Conservation (phyloP, 2,329 filamentous ascomycete genomes). For the Clarireedia sp. region DNA sequence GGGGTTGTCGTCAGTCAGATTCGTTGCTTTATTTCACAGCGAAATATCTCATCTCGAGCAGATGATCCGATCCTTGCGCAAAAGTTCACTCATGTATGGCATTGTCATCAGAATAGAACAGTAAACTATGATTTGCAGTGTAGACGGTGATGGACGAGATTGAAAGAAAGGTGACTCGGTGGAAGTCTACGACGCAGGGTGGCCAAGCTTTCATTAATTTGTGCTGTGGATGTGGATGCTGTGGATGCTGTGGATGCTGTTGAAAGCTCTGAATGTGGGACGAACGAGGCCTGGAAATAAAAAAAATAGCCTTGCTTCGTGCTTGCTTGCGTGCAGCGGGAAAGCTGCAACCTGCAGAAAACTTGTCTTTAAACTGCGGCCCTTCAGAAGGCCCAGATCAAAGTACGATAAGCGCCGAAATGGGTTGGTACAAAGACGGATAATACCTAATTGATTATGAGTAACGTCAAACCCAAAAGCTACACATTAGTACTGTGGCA, state of each 20-base stretch:
- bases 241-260: too few relatives aligned
- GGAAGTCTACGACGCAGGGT: not conserved
- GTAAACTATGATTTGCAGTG: not conserved
- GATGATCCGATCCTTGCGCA: constrained; percentile 6
- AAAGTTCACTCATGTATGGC: constrained; percentile 3
- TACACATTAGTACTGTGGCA: too few relatives aligned
- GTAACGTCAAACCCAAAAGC: too few relatives aligned
- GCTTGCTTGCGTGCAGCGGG: not conserved
- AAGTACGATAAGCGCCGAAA: constrained; percentile 8
- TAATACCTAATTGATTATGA: not conserved
- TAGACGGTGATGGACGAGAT: not conserved
- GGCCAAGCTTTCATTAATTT: constrained; percentile 8
- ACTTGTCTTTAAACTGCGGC: constrained; percentile 1
- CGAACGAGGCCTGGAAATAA: not conserved
- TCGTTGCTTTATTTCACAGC: constrained; percentile 5
- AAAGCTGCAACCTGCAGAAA: constrained; percentile 1
- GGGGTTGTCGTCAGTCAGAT: constrained; percentile 6
- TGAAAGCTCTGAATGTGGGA: not conserved
- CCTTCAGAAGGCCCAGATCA: constrained; percentile 2
- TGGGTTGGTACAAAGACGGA: not conserved
- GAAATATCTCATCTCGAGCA: constrained; percentile 9
- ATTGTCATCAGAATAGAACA: not conserved
- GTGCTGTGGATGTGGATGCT: not conserved
- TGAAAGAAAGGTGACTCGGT: not conserved
- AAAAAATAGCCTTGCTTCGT: not conserved